phyloP scores from a whole-genome alignment of 2,329 filamentous ascomycete species.

The Ophiostoma fasciatum region DNA sequence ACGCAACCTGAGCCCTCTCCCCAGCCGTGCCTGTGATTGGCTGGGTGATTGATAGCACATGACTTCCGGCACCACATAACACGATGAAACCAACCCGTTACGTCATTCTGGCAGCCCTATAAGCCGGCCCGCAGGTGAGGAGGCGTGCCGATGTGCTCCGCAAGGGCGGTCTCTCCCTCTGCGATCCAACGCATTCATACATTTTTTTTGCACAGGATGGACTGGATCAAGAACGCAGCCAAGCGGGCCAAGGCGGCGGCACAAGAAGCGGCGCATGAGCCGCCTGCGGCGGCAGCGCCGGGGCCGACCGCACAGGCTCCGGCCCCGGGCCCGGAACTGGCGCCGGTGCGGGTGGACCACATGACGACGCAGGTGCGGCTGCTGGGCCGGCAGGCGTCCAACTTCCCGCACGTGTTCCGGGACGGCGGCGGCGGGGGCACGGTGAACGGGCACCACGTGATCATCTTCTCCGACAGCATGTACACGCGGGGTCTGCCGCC shows the following conservation, averaged over 20 bases:
- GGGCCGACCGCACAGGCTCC: background rate
- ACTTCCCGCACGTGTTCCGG: conserved; percentile 11
- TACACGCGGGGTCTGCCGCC: conserved; percentile 11
- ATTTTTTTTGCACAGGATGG: conserved; percentile 1
- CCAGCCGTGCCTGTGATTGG: no score
- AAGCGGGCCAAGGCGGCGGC: conserved; percentile 6
- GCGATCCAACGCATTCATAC: background rate
- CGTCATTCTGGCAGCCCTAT: no score
- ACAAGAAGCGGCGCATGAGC: background rate
- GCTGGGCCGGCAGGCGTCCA: conserved; percentile 10
- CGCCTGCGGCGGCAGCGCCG: background rate
- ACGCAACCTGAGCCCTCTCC: no score
- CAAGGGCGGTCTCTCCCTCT: background rate
- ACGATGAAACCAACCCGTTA: no score
- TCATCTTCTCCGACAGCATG: conserved; percentile 11
- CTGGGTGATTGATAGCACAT: no score
- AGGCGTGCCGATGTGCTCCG: no score
- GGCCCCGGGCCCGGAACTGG: background rate
- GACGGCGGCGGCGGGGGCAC: conserved; percentile 12
- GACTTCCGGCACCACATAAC: no score
- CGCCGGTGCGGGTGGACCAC: conserved; percentile 1
- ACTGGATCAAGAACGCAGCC: conserved; percentile 6
- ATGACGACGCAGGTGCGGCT: conserved; percentile 4
- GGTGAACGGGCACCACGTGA: conserved; percentile 8
- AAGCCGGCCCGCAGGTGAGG: no score